These are phyloP conservation scores for Linnemannia hyalina DNA, from an alignment of 192 early-diverging fungal species.

Conservation along the genomic window DNA sequence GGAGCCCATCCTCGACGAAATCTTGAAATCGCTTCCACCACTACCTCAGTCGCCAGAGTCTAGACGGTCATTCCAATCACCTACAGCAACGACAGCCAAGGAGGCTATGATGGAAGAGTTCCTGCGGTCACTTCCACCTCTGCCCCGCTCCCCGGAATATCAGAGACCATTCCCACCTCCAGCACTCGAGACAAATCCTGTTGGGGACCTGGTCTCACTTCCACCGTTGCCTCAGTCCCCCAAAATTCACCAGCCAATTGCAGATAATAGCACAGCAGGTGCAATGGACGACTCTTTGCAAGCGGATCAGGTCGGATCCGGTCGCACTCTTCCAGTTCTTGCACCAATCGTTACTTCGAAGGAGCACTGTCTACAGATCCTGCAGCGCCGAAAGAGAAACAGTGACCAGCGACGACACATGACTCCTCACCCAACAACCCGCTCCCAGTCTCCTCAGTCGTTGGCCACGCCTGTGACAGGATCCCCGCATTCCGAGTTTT, in stretches of 20 bases:
- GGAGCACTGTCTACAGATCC: conserved; percentile 14
- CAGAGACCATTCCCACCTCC: neutral
- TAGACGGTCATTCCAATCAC: neutral
- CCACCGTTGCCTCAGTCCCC: neutral
- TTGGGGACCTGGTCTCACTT: neutral
- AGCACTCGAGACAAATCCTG: neutral
- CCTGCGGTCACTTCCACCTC: conserved; percentile 6
- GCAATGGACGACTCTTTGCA: neutral
- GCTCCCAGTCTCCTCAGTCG: neutral
- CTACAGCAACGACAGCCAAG: neutral
- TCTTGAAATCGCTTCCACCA: conserved; percentile 20
- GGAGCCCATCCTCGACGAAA: conserved; percentile 29
- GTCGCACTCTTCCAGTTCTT: conserved; percentile 1
- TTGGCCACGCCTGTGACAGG: neutral
- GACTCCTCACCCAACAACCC: neutral
- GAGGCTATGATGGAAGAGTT: neutral
- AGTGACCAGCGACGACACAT: neutral
- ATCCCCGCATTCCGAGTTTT: conserved; percentile 1
- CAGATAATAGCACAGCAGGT: neutral
- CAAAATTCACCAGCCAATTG: neutral
- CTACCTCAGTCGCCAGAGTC: conserved; percentile 14
- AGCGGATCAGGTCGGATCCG: neutral
- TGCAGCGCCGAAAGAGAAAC: neutral
- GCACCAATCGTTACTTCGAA: conserved; percentile 32
- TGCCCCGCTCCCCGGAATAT: neutral